Evolutionary conservation across 2,329 filamentous ascomycete genomes (phyloP), one percentile per base, ranked within the genome.

Genomic region (Cercospora sojina): DNA sequence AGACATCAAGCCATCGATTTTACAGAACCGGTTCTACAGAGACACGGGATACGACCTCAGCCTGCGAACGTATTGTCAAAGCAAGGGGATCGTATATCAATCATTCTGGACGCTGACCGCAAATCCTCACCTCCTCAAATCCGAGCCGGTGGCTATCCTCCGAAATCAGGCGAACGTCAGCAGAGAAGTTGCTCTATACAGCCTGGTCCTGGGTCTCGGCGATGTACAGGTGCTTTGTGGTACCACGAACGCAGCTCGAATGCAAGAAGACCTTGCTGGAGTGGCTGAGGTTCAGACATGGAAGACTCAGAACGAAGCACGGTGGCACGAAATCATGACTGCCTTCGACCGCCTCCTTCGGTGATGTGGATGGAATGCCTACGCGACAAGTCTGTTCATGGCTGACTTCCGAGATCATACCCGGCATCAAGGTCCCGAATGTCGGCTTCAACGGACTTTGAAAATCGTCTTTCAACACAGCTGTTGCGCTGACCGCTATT

Each of bases 11-110:
- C 87, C 86, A 0, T 81, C 84, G 1, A 84, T 93, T 1, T 88
- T 93, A 5, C 91, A 95, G 79, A 94, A 95, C 74, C 85, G 90
- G 1, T 92, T 95, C 78, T 86, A 89, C 74, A 77, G 80, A 1
- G 78, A 80, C 2, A 90, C 87, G 0, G 74, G 76, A 2, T 90
- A 85, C 71, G 91, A 93, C 69, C 79, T 80, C 0, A 78, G 80
- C 0, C 77, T 93, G 16, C 85, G 91, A 23, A 78, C 80, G 0
- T 86, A 85, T 74, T 88, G 86, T 72, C 75, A 74, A 5, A 79
- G 84, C 41, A 78, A 84, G 12, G 77, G 77, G 1, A 85, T 89
- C 57, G 76, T 83, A 23, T 88, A 87, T 67, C 84, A 88, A 72
- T 82, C 81, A 51, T 88, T 88, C 74, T 88, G 86, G 86, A 88